Evolutionary conservation across 2,329 filamentous ascomycete species (phyloP).

Genomic region (Magnaporthiopsis incrustans): DNA sequence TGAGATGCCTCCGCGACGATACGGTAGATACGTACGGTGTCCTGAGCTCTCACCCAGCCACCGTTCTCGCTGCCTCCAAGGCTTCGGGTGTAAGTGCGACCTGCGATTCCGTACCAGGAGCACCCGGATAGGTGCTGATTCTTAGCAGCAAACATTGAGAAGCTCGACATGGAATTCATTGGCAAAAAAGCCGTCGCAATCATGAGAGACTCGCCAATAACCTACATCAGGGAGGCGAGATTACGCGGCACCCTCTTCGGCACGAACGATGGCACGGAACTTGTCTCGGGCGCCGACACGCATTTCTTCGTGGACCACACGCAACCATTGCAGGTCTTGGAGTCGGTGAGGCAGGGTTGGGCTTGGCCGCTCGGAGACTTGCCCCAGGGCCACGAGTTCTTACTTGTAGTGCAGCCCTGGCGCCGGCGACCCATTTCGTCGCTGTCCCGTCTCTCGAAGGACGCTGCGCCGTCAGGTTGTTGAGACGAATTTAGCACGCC

Average conservation of each 20-base stretch:
- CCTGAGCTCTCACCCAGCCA: slow-evolving; percentile 31
- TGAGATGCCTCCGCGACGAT: slow-evolving; percentile 21
- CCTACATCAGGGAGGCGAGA: slow-evolving; percentile 27
- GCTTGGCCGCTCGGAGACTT: slow-evolving; percentile 16
- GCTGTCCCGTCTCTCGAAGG: too few species aligned
- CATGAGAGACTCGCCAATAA: slow-evolving; percentile 26
- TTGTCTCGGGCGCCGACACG: slow-evolving; percentile 26
- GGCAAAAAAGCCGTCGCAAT: slow-evolving; percentile 21
- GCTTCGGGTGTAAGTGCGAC: slow-evolving; percentile 19
- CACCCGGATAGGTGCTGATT: background rate
- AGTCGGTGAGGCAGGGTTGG: slow-evolving; percentile 8
- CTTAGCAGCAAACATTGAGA: slow-evolving; percentile 15
- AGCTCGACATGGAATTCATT: slow-evolving; percentile 19
- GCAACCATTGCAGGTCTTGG: slow-evolving; percentile 21
- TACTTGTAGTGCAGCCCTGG: slow-evolving; percentile 9
- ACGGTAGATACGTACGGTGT: slow-evolving; percentile 27
- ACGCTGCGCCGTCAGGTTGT: too few species aligned
- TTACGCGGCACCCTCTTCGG: slow-evolving; percentile 27
- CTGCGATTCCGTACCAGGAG: background rate
- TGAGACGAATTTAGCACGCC: too few species aligned
- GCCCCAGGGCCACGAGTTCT: slow-evolving; percentile 15
- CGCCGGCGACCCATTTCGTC: background rate
- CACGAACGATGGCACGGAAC: slow-evolving; percentile 18
- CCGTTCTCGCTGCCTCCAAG: slow-evolving; percentile 23
- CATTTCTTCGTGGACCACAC: slow-evolving; percentile 29